These are phyloP conservation scores for Neurospora africana DNA, from an alignment of 495 filamentous ascomycete species.

Conservation along the genomic window DNA sequence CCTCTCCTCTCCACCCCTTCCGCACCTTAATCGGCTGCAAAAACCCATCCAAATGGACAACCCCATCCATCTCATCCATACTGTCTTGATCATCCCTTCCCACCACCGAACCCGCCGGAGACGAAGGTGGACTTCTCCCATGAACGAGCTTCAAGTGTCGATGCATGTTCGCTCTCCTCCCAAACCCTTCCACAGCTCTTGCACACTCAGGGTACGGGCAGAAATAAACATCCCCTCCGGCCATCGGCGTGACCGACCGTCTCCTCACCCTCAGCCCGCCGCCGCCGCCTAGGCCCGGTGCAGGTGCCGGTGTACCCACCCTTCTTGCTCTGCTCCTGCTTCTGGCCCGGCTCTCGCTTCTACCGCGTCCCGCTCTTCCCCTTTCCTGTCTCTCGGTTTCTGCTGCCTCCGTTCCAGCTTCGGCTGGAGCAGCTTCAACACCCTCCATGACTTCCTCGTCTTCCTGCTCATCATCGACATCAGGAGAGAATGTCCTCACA, in stretches of 20 bases:
- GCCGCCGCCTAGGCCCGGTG: too few relatives aligned
- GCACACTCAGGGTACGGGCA: constrained; percentile 13
- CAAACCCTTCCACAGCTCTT: constrained; percentile 9
- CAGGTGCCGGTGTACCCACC: not conserved
- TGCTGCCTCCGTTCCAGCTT: not conserved
- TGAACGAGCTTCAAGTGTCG: constrained; percentile 28
- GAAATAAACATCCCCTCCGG: not conserved
- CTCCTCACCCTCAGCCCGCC: not conserved
- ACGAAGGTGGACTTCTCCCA: constrained; percentile 3
- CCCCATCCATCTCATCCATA: constrained; percentile 42
- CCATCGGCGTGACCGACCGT: not conserved
- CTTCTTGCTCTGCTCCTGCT: constrained; percentile 2
- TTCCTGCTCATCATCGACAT: not conserved
- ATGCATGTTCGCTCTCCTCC: constrained; percentile 7
- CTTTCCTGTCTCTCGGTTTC: too few relatives aligned
- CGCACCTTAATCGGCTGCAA: constrained; percentile 29
- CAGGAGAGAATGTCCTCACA: not conserved
- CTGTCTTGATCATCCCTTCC: constrained; percentile 25
- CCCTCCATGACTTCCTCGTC: not conserved
- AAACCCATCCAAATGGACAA: constrained; percentile 44
- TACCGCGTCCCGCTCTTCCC: not conserved
- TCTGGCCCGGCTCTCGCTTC: not conserved
- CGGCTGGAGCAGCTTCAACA: not conserved
- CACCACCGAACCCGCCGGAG: not conserved
- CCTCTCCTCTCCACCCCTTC: constrained; percentile 22